Conservation (phyloP, 768 basidiomycete genomes). For the Clathrus columnatus region DNA sequence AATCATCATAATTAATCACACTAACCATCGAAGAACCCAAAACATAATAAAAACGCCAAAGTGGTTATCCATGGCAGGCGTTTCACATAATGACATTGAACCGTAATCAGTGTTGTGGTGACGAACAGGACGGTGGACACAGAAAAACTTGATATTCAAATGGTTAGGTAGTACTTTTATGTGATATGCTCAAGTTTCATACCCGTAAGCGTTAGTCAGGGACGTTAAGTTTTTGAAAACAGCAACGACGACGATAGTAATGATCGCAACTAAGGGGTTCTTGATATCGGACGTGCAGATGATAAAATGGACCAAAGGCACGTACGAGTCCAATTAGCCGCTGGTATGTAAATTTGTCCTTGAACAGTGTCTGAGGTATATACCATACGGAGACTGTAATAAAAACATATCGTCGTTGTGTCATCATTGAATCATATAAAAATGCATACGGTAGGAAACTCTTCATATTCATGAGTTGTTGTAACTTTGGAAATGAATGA, state of each 20-base stretch:
- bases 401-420: too few relatives aligned
- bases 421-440: too few relatives aligned
- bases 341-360: constrained; percentile 61
- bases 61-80: constrained; percentile 34
- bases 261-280: constrained; percentile 33
- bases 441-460: constrained; percentile 37
- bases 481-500: constrained; percentile 27
- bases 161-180: neutral
- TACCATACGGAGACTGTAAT: constrained; percentile 35
- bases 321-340: constrained; percentile 45
- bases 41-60: constrained; percentile 40
- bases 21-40: constrained; percentile 55
- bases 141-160: constrained; percentile 38
- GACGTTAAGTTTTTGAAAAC: constrained; percentile 45
- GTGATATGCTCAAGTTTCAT: constrained; percentile 5
- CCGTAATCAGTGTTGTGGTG: constrained; percentile 44
- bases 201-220: constrained; percentile 49
- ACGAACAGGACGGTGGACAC: constrained; percentile 61
- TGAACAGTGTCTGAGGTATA: constrained; percentile 53
- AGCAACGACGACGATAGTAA: constrained; percentile 44
- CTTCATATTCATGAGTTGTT: constrained; percentile 58
- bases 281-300: neutral
- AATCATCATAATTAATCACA: neutral
- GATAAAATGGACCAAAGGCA: constrained; percentile 4
- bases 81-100: constrained; percentile 54